Evolutionary conservation across 257 asterid species (phyloP).

Genomic region (Salvia miltiorrhiza): DNA sequence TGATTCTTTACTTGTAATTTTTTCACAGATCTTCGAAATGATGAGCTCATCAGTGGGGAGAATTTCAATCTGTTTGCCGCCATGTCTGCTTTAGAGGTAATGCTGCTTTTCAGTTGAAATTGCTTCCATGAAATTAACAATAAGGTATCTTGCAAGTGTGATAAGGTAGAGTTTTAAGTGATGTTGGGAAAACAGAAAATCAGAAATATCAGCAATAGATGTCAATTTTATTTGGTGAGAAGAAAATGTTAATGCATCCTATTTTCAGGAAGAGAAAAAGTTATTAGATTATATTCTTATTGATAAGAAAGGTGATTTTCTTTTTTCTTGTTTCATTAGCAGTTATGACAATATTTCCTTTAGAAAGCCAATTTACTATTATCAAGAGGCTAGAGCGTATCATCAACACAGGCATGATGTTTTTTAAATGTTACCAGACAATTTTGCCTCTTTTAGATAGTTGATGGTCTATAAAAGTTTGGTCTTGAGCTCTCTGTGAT

Average conservation of each 20-base stretch:
- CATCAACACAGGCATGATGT: neutral
- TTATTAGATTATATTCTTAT: neutral
- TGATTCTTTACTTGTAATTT: conserved; percentile 22
- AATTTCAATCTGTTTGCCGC: conserved; percentile 95
- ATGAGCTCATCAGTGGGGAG: conserved; percentile 84
- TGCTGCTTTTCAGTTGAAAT: conserved; percentile 9
- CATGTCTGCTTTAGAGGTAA: conserved; percentile 99
- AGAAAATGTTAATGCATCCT: neutral
- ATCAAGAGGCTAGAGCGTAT: neutral
- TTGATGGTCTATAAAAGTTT: conserved; percentile 1
- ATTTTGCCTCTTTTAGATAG: conserved; percentile 3
- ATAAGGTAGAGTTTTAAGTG: conserved; percentile 7
- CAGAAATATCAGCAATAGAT: neutral
- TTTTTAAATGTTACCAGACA: neutral
- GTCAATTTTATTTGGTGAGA: neutral
- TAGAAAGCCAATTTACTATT: neutral
- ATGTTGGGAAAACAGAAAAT: neutral
- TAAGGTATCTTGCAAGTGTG: neutral
- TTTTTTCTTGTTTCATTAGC: neutral
- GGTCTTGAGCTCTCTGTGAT: neutral
- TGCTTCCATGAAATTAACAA: neutral
- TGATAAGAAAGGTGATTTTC: neutral
- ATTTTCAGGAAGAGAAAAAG: neutral
- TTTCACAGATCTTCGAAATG: conserved; percentile 73
- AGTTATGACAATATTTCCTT: neutral